Evolutionary conservation across 1,284 basidiomycete genomes (phyloP).

Genomic region (Termitomyces sp.): DNA sequence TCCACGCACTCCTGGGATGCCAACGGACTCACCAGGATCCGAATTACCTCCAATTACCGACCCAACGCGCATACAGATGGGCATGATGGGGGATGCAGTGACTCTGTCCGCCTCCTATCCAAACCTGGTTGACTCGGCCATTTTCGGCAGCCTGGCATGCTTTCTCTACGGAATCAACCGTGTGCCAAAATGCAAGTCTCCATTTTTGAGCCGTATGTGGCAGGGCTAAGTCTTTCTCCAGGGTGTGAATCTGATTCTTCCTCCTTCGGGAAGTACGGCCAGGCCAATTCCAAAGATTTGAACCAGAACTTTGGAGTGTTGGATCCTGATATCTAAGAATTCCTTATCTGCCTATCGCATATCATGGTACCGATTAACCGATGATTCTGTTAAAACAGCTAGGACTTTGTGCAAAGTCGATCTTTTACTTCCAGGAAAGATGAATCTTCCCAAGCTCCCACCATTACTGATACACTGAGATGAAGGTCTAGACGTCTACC

Average conservation of each 20-base stretch:
- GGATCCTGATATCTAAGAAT: constrained; percentile 16
- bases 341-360: constrained; percentile 17
- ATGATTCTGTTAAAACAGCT: constrained; percentile 9
- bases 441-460: constrained; percentile 22
- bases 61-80: constrained; percentile 3
- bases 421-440: constrained; percentile 21
- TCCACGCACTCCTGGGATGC: background rate
- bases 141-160: constrained; percentile 28
- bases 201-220: background rate
- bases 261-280: constrained; percentile 7
- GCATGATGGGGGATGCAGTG: background rate
- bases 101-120: constrained; percentile 16
- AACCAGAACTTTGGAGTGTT: constrained; percentile 18
- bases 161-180: constrained; percentile 25
- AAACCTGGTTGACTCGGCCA: constrained; percentile 18
- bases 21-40: background rate
- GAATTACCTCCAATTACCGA: background rate
- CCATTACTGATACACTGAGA: constrained; percentile 16
- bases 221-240: background rate
- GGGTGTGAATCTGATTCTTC: constrained; percentile 24
- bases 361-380: constrained; percentile 19
- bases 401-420: constrained; percentile 24
- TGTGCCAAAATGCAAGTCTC: constrained; percentile 21
- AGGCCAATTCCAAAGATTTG: constrained; percentile 18
- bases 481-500: constrained; percentile 20